Base-by-base conservation (phyloP, 2,329 filamentous ascomycete genomes). In the Colletotrichum australisinense region DNA sequence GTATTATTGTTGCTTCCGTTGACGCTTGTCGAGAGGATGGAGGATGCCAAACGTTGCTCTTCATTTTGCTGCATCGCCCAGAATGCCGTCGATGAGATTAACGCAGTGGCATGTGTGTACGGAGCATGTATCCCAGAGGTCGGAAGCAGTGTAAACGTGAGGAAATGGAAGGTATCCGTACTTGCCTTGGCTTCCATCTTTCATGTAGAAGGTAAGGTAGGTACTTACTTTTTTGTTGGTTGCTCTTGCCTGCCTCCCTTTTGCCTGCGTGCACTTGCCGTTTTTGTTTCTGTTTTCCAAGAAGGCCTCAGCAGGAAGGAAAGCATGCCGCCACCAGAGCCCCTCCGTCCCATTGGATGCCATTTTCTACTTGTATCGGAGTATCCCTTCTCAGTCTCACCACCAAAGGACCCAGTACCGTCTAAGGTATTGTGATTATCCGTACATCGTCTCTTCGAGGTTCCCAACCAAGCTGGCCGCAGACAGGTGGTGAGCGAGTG, bases 251-350 rank as follows among this genome's bases (percentile, higher is more conserved):
- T 49, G 60, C 49, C n/a, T 22, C 12, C 55, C 24, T 30, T 24
- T 19, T n/a, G n/a, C 19, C 32, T 22, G 26, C 22, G 11, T 38
- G 52, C 22, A 53, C 46, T 64, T 35, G 30, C 62, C 26, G 26
- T 28, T 63, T 22, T 26, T 49, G 42, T 46, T 38, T 38, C 63
- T 22, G 16, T 49, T n/a, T 49, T 49, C 42, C 19, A 19, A 49
- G 52, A 30, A 24, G 52, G 38, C 42, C 42, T 24, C 62, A 38
- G 19, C 26, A 53, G 38, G 63, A 59, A 22, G 28, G 16, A 59
- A 59, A 66, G 38, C 63, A 71, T 32, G 28, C 69, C 69, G 57
- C 69, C 69, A 57, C 46, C 69, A 38, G 30, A 35, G 22, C 42
- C 9, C 24, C 59, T 42, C 38, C 8, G 19, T 14, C 26, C 22